Percentiles rank a stretch among this genome's conserved stretches.
Evolutionary conservation across 306 rosid genomes (phyloP).

Genomic region (Myrica gale): DNA sequence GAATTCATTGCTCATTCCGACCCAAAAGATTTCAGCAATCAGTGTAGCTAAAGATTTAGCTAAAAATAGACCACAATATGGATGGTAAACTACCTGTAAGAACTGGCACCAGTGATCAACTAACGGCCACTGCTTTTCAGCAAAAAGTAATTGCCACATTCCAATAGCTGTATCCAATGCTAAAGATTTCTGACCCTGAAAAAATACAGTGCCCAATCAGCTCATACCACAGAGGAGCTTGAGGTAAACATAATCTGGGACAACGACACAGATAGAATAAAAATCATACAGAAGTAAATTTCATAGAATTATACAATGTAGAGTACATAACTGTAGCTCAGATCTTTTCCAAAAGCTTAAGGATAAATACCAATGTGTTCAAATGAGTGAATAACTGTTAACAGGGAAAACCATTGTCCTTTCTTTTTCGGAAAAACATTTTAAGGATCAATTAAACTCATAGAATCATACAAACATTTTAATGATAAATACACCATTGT

Average conservation of each 20-base stretch:
- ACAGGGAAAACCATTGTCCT: no score
- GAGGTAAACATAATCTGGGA: not conserved
- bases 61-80: not conserved
- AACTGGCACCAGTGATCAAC: slow-evolving; percentile 99
- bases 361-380: no score
- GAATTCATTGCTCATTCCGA: not conserved
- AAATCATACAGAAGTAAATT: no score
- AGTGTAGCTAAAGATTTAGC: not conserved
- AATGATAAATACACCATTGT: no score
- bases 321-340: no score
- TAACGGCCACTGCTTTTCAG: slow-evolving; percentile 94
- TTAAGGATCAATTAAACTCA: no score
- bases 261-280: not conserved
- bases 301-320: no score
- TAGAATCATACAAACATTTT: no score
- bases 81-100: slow-evolving; percentile 63
- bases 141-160: slow-evolving; percentile 98
- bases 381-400: no score
- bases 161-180: slow-evolving; percentile 99
- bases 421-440: no score
- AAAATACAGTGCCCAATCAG: slow-evolving; percentile 14
- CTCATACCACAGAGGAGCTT: not conserved
- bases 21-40: not conserved
- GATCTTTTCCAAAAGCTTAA: no score
- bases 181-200: slow-evolving; percentile 97